Evolutionary conservation across 371 early-diverging fungal species (phyloP).

Genomic region (Mucor mucedo): DNA sequence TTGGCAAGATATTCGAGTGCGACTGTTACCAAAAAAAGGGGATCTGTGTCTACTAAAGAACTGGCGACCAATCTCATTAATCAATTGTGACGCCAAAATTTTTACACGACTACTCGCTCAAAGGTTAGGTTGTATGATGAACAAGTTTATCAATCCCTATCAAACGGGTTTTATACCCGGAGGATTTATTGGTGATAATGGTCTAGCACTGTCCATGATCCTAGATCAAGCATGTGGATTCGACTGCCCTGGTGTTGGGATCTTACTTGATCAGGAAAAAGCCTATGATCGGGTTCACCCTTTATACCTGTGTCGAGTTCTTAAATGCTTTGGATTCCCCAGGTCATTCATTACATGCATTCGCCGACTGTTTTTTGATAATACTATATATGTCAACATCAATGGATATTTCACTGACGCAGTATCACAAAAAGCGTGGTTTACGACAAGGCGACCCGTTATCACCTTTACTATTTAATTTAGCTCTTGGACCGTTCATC

Average conservation of each 20-base stretch:
- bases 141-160: background rate
- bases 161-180: conserved; percentile 15
- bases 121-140: background rate
- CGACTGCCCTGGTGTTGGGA: background rate
- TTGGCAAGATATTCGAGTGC: conserved; percentile 8
- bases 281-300: conserved; percentile 29
- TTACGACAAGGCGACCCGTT: conserved; percentile 13
- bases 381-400: conserved; percentile 2
- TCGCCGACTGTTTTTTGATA: conserved; percentile 8
- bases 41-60: conserved; percentile 14
- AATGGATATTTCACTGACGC: conserved; percentile 23
- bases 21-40: conserved; percentile 19
- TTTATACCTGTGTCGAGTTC: conserved; percentile 7
- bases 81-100: conserved; percentile 29
- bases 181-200: conserved; percentile 19
- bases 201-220: background rate
- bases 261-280: conserved; percentile 28
- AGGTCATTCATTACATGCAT: conserved; percentile 4
- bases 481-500: conserved; percentile 19
- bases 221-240: conserved; percentile 17
- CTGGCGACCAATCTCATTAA: conserved; percentile 35
- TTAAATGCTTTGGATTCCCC: conserved; percentile 19
- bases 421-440: conserved; percentile 8
- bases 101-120: conserved; percentile 29
- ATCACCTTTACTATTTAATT: conserved; percentile 20